A percentile compares a stretch with the other conserved stretches of the same genome.
Conservation (phyloP, 139 green algal genomes). For the Mychonastes homosphaera region DNA sequence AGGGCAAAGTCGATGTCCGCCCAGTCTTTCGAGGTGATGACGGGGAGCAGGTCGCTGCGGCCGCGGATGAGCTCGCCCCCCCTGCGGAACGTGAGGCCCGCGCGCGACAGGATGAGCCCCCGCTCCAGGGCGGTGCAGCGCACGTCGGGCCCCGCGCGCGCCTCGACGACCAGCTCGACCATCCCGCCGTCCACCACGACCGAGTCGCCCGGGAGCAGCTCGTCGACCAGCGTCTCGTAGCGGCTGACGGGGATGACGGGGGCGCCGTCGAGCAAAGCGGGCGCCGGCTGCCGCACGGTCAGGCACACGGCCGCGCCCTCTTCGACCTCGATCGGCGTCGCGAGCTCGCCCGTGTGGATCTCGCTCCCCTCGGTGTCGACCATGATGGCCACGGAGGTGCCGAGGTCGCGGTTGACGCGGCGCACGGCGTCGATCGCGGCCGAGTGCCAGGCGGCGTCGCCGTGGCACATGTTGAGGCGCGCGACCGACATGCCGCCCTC, state of each 20-base stretch:
- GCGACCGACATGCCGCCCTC: slow-evolving; percentile 57
- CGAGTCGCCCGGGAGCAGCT: slow-evolving; percentile 61
- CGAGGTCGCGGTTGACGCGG: slow-evolving; percentile 51
- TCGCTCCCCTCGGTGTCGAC: slow-evolving; percentile 77
- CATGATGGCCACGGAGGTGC: slow-evolving; percentile 64
- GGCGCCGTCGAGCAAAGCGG: slow-evolving; percentile 11
- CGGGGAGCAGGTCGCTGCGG: slow-evolving; percentile 61
- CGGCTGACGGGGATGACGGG: slow-evolving; percentile 41
- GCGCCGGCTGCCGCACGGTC: slow-evolving; percentile 46
- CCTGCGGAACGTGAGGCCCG: slow-evolving; percentile 62
- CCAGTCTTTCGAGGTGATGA: slow-evolving; percentile 78
- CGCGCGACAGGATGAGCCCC: slow-evolving; percentile 66
- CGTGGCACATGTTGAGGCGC: slow-evolving; percentile 58
- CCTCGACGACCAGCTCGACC: slow-evolving; percentile 61
- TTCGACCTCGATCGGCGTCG: slow-evolving; percentile 41
- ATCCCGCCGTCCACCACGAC: slow-evolving; percentile 84
- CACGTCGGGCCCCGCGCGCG: slow-evolving; percentile 65
- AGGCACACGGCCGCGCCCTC: slow-evolving; percentile 40
- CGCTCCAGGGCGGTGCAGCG: slow-evolving; percentile 48
- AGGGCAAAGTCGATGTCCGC: slow-evolving; percentile 80
- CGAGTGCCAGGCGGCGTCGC: slow-evolving; percentile 48
- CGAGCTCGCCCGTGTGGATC: slow-evolving; percentile 58
- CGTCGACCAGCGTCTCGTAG: slow-evolving; percentile 73
- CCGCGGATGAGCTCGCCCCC: slow-evolving; percentile 46
- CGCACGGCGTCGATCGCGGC: slow-evolving; percentile 45